These are phyloP conservation scores for Poa pratensis DNA, from an alignment of 176 grass and related monocot genomes.

Conservation along the genomic window DNA sequence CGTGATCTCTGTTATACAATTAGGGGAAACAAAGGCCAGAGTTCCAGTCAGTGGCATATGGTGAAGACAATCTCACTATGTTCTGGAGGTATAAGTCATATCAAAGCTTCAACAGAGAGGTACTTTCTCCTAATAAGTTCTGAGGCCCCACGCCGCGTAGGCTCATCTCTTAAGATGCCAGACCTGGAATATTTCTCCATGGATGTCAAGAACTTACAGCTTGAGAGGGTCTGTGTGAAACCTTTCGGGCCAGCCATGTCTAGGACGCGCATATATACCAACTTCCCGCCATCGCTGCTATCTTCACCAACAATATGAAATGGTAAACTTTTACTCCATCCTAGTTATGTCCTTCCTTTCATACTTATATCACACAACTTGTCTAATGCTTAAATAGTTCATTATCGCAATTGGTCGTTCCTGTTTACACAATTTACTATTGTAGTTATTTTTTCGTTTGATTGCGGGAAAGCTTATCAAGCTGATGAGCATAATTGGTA, in stretches of 20 bases:
- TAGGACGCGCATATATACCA: conserved; percentile 40
- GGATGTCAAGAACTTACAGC: conserved; percentile 23
- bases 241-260: background rate
- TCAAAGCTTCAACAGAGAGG: conserved; percentile 35
- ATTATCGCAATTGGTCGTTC: background rate
- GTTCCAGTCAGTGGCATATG: conserved; percentile 15
- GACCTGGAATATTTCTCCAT: conserved; percentile 43
- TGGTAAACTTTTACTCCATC: conserved; percentile 1
- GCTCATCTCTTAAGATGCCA: background rate
- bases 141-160: background rate
- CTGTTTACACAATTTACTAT: background rate
- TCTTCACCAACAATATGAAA: background rate
- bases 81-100: conserved; percentile 5
- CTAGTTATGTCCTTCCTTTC: background rate
- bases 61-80: conserved; percentile 40
- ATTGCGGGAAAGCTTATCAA: background rate
- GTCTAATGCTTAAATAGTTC: background rate
- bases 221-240: conserved; percentile 29
- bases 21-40: background rate
- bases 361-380: background rate
- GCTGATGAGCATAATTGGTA: background rate
- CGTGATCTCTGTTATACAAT: conserved; percentile 23
- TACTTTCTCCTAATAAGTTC: conserved; percentile 29
- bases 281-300: conserved; percentile 28
- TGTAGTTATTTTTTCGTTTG: background rate